Percentiles rank a stretch among this genome's conserved stretches.
These are phyloP conservation scores for Hypoxylon sp. DNA, from an alignment of 2,329 filamentous ascomycete genomes.

Conservation along the genomic window DNA sequence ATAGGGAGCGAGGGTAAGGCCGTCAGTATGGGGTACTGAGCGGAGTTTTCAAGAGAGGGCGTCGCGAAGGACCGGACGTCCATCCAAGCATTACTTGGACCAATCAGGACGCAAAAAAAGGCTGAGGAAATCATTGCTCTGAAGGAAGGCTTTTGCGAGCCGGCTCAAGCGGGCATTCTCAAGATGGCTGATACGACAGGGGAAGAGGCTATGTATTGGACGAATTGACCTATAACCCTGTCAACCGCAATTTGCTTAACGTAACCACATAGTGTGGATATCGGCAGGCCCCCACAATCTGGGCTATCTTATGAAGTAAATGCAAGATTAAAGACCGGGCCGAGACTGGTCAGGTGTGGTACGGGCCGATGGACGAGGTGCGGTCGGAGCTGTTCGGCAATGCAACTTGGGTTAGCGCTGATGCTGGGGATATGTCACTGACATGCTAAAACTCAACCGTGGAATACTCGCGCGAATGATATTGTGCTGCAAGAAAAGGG, in stretches of 20 bases:
- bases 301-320: slow-evolving; percentile 15
- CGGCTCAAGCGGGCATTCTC: slow-evolving; percentile 2
- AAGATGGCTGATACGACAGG: slow-evolving; percentile 6
- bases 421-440: slow-evolving; percentile 18
- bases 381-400: slow-evolving; percentile 19
- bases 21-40: neutral
- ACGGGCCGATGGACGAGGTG: slow-evolving; percentile 28
- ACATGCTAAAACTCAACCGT: slow-evolving; percentile 16
- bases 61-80: slow-evolving; percentile 8
- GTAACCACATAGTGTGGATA: slow-evolving; percentile 1
- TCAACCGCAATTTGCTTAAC: neutral
- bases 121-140: slow-evolving; percentile 10
- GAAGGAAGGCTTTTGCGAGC: neutral
- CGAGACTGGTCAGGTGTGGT: slow-evolving; percentile 22
- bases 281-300: slow-evolving; percentile 11
- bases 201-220: slow-evolving; percentile 9
- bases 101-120: slow-evolving; percentile 1
- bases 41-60: slow-evolving; percentile 6
- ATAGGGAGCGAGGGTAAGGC: slow-evolving; percentile 5
- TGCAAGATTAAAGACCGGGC: slow-evolving; percentile 24
- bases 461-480: slow-evolving; percentile 13
- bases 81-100: too few species aligned
- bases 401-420: slow-evolving; percentile 26
- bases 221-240: neutral
- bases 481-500: slow-evolving; percentile 9